These are phyloP conservation scores for Turnera subulata DNA, from an alignment of 345 rosid genomes.

Conservation along the genomic window DNA sequence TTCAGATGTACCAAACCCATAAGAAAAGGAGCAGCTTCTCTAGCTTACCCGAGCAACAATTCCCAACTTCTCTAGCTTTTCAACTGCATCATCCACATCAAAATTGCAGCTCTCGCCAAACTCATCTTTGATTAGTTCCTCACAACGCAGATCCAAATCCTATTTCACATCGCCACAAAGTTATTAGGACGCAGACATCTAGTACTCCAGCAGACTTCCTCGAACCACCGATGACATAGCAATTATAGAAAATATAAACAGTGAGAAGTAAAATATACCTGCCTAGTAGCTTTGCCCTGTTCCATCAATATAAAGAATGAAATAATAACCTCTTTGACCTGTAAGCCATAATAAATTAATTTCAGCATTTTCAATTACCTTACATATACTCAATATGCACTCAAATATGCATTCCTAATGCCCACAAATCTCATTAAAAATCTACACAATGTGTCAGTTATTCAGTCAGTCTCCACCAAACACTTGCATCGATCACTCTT, in stretches of 20 bases:
- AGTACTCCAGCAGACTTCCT: not conserved
- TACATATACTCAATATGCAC: no score
- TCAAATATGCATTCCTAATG: no score
- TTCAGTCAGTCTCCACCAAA: no score
- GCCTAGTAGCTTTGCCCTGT: constrained; percentile 87
- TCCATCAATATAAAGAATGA: constrained; percentile 90
- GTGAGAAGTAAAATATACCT: constrained; percentile 35
- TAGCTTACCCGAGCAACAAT: constrained; percentile 74
- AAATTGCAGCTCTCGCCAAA: constrained; percentile 62
- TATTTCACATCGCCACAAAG: constrained; percentile 29
- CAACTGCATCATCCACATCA: constrained; percentile 79
- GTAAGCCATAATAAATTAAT: constrained; percentile 12
- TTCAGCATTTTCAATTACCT: not conserved
- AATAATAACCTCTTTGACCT: constrained; percentile 95
- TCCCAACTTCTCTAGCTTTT: constrained; percentile 77
- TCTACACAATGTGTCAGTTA: no score
- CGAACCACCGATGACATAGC: not conserved
- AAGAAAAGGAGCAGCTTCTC: constrained; percentile 5
- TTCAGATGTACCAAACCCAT: not conserved
- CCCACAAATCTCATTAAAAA: no score
- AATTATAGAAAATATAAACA: not conserved
- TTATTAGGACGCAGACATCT: not conserved
- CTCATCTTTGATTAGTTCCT: constrained; percentile 55
- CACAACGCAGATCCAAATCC: constrained; percentile 64
- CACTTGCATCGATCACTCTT: no score